Conservation (phyloP, 2,329 filamentous ascomycete genomes). For the Trichophyton mentagrophytes region DNA sequence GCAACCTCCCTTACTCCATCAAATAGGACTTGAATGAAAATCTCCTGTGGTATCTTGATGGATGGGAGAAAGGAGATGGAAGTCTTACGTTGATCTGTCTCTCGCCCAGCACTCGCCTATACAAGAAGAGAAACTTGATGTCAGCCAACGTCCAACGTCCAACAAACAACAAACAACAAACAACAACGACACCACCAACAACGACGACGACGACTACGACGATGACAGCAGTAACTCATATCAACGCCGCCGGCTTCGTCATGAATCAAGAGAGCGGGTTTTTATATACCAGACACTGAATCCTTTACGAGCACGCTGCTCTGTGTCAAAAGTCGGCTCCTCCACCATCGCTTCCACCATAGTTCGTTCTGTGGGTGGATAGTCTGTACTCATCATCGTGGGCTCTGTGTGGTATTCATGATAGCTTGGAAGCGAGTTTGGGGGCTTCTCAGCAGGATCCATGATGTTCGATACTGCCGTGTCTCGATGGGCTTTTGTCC, state of each 20-base stretch:
- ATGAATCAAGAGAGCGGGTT: not conserved
- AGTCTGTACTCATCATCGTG: slow-evolving; percentile 6
- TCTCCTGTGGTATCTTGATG: not conserved
- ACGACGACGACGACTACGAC: not conserved
- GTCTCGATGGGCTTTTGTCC: not conserved
- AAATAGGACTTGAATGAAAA: not conserved
- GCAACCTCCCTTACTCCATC: not conserved
- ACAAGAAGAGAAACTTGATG: not conserved
- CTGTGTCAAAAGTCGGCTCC: slow-evolving; percentile 11
- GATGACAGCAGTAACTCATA: not conserved
- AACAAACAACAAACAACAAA: no score
- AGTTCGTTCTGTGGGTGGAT: slow-evolving; percentile 3
- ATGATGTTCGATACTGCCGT: slow-evolving; percentile 4
- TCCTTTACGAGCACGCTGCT: slow-evolving; percentile 9
- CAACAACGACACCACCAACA: no score
- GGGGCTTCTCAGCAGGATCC: slow-evolving; percentile 8
- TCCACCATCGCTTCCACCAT: slow-evolving; percentile 13
- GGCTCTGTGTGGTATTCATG: slow-evolving; percentile 8
- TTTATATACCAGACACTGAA: slow-evolving; percentile 14
- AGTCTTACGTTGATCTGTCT: slow-evolving; percentile 28
- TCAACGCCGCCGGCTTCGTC: not conserved
- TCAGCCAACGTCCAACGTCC: not conserved
- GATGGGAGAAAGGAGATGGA: not conserved
- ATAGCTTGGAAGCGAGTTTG: slow-evolving; percentile 6
- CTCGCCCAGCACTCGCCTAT: slow-evolving; percentile 30